Base-by-base conservation (phyloP, 257 asterid genomes). In the Petrea volubilis region DNA sequence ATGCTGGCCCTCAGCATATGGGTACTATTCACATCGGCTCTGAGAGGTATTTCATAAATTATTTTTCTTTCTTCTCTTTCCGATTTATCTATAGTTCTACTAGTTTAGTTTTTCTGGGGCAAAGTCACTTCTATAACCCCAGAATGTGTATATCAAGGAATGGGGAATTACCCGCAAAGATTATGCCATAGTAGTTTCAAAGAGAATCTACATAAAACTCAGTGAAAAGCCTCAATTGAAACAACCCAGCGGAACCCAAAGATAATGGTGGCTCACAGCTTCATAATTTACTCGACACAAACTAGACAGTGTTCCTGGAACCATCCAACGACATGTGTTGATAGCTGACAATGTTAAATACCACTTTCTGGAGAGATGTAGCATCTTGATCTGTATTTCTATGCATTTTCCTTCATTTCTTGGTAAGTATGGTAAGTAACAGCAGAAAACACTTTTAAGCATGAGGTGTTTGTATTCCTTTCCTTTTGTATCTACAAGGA, bases 1-100 rank as follows among this genome's bases (percentile, higher is more conserved):
- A 80, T 78, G 81, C 88, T 47, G 97, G 99, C 71, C 99, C 97
- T 47, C 95, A 94, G 74, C 99, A 94, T 84, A 82, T 82, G 82
- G 99, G 97, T 64, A 89, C 97, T 51, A 89, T 91, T 76, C 99
- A 94, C 83, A 88, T 94, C 68, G 97, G 96, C 67, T 77, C 93
- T 1, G 99, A 94, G 84, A 89, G 96, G 98, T 94, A 82, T 38
- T 57, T 31, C 73, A 31, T 53, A 14, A 57, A 9, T 75, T 68
- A 27, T 47, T 43, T 47, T 2, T 68, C 36, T 43, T 23, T 66
- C 18, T 60, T 4, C 68, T 52, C n/a, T 57, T 72, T 75, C 63
- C 66, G 53, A 58, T 71, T 13, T 34, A 12, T 52, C 36, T 73
- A 62, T 64, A 49, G 43, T 60, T 67, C 27, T 10, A 43, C 56